phyloP scores from a whole-genome alignment of 2,329 filamentous ascomycete genomes.

The Calonectria pauciramosa region DNA sequence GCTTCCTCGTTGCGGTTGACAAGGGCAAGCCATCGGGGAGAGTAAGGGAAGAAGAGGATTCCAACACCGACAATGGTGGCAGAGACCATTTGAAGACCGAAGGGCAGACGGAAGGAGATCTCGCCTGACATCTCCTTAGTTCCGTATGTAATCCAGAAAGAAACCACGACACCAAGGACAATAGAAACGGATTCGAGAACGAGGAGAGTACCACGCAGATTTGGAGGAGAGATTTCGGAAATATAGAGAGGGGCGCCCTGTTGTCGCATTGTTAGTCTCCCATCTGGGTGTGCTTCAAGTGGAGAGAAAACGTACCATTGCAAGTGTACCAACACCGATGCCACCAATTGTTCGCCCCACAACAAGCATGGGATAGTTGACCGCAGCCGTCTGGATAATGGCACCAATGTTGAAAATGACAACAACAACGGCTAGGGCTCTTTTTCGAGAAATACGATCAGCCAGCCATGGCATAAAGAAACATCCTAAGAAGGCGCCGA shows the following conservation, averaged over 20 bases:
- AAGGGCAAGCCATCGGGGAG: slow-evolving; percentile 60
- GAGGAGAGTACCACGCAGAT: slow-evolving; percentile 47
- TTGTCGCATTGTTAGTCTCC: slow-evolving; percentile 1
- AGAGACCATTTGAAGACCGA: slow-evolving; percentile 55
- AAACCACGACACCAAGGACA: slow-evolving; percentile 48
- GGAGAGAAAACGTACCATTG: slow-evolving; percentile 53
- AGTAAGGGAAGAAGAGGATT: slow-evolving; percentile 61
- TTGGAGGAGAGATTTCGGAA: slow-evolving; percentile 46
- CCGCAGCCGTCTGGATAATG: slow-evolving; percentile 64
- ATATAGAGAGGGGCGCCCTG: slow-evolving; percentile 43
- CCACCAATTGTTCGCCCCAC: slow-evolving; percentile 69
- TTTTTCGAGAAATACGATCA: slow-evolving; percentile 62
- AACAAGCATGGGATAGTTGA: slow-evolving; percentile 61
- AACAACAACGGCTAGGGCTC: slow-evolving; percentile 64
- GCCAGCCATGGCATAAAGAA: slow-evolving; percentile 25
- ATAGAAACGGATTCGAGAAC: slow-evolving; percentile 50
- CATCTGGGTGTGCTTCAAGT: neutral
- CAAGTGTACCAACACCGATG: slow-evolving; percentile 65
- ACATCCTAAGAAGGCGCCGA: slow-evolving; percentile 31
- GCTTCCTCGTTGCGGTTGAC: slow-evolving; percentile 54
- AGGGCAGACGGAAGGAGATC: slow-evolving; percentile 61
- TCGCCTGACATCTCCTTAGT: slow-evolving; percentile 57
- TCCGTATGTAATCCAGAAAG: slow-evolving; percentile 55
- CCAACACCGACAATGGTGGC: slow-evolving; percentile 49
- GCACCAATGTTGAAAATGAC: slow-evolving; percentile 68